Evolutionary conservation across 768 basidiomycete genomes (phyloP), one percentile per base, ranked within the genome.

Genomic region (Tricholoma sp.): DNA sequence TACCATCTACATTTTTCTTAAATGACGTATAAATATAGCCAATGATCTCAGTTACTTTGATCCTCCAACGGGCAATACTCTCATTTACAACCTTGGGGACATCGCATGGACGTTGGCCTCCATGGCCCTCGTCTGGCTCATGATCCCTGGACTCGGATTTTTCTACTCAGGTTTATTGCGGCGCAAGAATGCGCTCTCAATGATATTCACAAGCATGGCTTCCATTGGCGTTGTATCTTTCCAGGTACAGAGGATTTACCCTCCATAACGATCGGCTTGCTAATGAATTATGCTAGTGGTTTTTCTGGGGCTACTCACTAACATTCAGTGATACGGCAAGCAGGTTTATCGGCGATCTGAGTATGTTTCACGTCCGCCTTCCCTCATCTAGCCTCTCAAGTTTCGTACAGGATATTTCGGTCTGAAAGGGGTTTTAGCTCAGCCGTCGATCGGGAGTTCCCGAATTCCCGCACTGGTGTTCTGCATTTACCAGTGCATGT

Each of bases 251-350:
- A 0, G 52, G 50, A 28, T 24, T 29, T 39, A 12, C 2, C 15
- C 15, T 32, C 6, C 15, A 49, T 8, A 29, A 3, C 2, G 4
- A 6, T 24, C 20, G 8, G 13, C 29, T 4, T 49, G n/a, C 29
- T 17, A 49, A 31, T 18, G 7, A 20, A 37, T 7, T 32, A 17
- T 58, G 57, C 13, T 59, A 94, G 88, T 95, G 93, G 93, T 94
- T 93, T 77, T 94, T 96, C 79, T 97, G 95, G 95, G 95, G 95
- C 2, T 98, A 81, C 74, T 94, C 93, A 1, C 77, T 98, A 20
- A 83, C 95, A 0, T 98, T 98, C 75, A 89, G 87, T 58, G 89
- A 92, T 12, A 83, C 79, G 0, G 91, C 78, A 4, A 76, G 72
- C 58, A 59, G 63, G n/a, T 98, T 79, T 70, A 96, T 99, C 59